Conservation (phyloP, 2,329 filamentous ascomycete genomes). For the Colletotrichum viniferum region DNA sequence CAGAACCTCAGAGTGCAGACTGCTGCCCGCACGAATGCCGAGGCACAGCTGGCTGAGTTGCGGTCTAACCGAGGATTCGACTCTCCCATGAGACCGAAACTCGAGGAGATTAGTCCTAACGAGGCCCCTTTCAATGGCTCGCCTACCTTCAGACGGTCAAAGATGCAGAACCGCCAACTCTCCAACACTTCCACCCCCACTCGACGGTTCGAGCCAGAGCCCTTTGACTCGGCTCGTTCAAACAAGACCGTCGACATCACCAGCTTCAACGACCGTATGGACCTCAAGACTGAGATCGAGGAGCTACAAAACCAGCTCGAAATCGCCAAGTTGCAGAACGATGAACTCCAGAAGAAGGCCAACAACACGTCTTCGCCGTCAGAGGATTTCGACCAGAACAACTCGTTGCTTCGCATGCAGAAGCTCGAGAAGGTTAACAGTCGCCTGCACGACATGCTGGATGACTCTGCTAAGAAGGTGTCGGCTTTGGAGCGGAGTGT, state of each 20-base stretch:
- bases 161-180: slow-evolving; percentile 60
- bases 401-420: slow-evolving; percentile 80
- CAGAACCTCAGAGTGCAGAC: slow-evolving; percentile 84
- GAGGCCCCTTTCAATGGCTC: slow-evolving; percentile 77
- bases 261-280: slow-evolving; percentile 86
- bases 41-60: slow-evolving; percentile 80
- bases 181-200: slow-evolving; percentile 81
- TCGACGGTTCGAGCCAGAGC: slow-evolving; percentile 70
- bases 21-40: slow-evolving; percentile 80
- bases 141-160: slow-evolving; percentile 69
- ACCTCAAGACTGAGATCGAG: slow-evolving; percentile 88
- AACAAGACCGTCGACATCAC: slow-evolving; percentile 85
- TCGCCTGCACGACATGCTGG: slow-evolving; percentile 89
- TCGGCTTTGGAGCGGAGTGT: slow-evolving; percentile 88
- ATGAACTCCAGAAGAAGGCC: slow-evolving; percentile 87
- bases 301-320: slow-evolving; percentile 94
- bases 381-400: slow-evolving; percentile 74
- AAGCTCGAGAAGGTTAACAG: slow-evolving; percentile 93
- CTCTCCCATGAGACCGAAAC: slow-evolving; percentile 71
- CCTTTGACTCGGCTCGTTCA: slow-evolving; percentile 77
- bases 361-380: slow-evolving; percentile 69
- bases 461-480: slow-evolving; percentile 92
- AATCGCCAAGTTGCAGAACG: slow-evolving; percentile 92
- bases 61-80: slow-evolving; percentile 72
- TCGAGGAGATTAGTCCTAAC: slow-evolving; percentile 89